phyloP scores from a whole-genome alignment of 2,329 filamentous ascomycete genomes.

The Talaromyces islandicus region DNA sequence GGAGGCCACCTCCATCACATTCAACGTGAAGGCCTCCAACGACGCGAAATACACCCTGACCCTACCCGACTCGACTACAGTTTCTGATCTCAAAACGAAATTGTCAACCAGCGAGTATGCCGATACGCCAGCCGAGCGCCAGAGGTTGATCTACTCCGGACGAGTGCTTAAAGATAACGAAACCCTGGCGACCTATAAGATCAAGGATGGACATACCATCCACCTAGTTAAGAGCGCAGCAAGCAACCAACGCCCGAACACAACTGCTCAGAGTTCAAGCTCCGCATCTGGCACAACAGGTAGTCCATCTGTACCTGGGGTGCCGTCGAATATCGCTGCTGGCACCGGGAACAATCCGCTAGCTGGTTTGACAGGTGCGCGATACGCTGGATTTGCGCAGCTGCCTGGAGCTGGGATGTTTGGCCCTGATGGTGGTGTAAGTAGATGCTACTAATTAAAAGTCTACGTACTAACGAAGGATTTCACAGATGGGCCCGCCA shows the following conservation, averaged over 20 bases:
- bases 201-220: constrained; percentile 91
- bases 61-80: constrained; percentile 67
- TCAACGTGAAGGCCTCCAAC: constrained; percentile 96
- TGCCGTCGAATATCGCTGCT: constrained; percentile 44
- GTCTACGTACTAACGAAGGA: not conserved
- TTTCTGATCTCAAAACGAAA: constrained; percentile 84
- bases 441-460: constrained; percentile 31
- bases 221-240: constrained; percentile 95
- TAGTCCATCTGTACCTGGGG: constrained; percentile 29
- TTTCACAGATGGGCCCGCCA: constrained; percentile 75
- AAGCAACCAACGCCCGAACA: constrained; percentile 66
- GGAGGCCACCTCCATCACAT: constrained; percentile 75
- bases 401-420: constrained; percentile 85
- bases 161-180: constrained; percentile 95
- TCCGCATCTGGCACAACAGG: constrained; percentile 26
- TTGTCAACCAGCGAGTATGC: constrained; percentile 75
- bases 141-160: constrained; percentile 95
- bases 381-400: constrained; percentile 87
- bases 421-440: constrained; percentile 87
- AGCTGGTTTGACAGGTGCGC: constrained; percentile 81
- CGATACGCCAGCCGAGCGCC: constrained; percentile 78
- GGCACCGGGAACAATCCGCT: constrained; percentile 75
- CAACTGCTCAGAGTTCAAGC: constrained; percentile 43
- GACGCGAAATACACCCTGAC: constrained; percentile 81
- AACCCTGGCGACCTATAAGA: constrained; percentile 78